Base-by-base conservation (phyloP, 306 rosid species). In the Albizia julibrissin region DNA sequence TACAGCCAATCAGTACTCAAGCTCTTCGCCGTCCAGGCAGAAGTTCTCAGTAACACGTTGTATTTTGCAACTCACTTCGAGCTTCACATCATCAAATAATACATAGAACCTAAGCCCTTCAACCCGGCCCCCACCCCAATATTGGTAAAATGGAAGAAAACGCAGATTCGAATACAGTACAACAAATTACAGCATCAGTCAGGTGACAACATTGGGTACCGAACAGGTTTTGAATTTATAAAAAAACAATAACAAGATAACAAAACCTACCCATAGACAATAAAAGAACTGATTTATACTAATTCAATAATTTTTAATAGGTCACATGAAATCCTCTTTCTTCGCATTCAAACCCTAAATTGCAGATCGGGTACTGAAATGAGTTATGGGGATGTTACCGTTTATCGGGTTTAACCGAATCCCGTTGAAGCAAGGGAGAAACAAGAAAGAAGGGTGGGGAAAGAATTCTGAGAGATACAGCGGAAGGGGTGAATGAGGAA, bases 291-390 rank as follows among this genome's bases (percentile, higher is more conserved):
- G 66, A 34, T 77, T 29, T 42, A 21, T 10, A 31, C 26, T 4
- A 50, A 84, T 50, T 69, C 71, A 64, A 43, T 12, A 70, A 12
- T 6, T 12, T 43, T 69, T 11, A 82, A 65, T 61, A 80, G 58
- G 74, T 65, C 22, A 74, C 33, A 54, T 15, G 44, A 79, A 83
- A 11, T 52, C 3, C 1, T 2, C 67, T 75, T 69, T 33, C 34
- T 58, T 7, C 70, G 10, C 68, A 79, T 68, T 74, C 43, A 83
- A 86, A 83, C 89, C 88, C 90, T 81, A 91, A 81, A 75, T 58
- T 44, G 33, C 81, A 89, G 90, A 85, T 86, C 88, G 77, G 83
- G 74, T 5, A 66, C 62, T 37, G 69, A 76, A 83, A 72, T 71
- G 33, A 59, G 31, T 44, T 49, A 31, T 3, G 71, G 19, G 78